Conservation (phyloP, 2,329 filamentous ascomycete genomes). For the Fusarium dlaminii region DNA sequence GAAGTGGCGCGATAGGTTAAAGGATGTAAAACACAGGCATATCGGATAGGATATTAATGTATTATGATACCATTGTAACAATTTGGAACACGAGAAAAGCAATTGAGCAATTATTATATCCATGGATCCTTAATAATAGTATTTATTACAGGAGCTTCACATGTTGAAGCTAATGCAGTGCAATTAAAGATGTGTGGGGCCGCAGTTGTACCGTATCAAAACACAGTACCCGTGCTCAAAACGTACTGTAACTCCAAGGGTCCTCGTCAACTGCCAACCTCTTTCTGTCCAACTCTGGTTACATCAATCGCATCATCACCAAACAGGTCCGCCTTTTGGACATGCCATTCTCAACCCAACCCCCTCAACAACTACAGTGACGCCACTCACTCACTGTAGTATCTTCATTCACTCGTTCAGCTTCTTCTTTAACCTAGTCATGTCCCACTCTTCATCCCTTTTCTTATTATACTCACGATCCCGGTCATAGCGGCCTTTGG, state of each 20-base stretch:
- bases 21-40: not conserved
- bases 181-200: conserved; percentile 24
- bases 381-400: conserved; percentile 17
- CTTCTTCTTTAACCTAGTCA: conserved; percentile 40
- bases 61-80: conserved; percentile 43
- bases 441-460: conserved; percentile 34
- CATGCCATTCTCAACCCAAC: conserved; percentile 36
- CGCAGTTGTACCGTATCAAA: not conserved
- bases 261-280: conserved; percentile 26
- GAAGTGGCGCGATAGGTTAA: conserved; percentile 39
- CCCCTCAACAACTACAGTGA: conserved; percentile 31
- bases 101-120: not conserved
- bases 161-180: not conserved
- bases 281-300: conserved; percentile 20
- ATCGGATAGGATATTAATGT: conserved; percentile 37
- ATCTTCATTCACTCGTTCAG: conserved; percentile 27
- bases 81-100: conserved; percentile 6
- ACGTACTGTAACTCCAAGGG: conserved; percentile 8
- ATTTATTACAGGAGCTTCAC: not conserved
- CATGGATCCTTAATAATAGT: not conserved
- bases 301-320: conserved; percentile 22
- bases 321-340: conserved; percentile 29
- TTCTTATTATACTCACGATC: conserved; percentile 22
- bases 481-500: conserved; percentile 13
- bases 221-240: not conserved